Conservation (phyloP, 2,329 filamentous ascomycete species). For the Stylonectria norvegica region DNA sequence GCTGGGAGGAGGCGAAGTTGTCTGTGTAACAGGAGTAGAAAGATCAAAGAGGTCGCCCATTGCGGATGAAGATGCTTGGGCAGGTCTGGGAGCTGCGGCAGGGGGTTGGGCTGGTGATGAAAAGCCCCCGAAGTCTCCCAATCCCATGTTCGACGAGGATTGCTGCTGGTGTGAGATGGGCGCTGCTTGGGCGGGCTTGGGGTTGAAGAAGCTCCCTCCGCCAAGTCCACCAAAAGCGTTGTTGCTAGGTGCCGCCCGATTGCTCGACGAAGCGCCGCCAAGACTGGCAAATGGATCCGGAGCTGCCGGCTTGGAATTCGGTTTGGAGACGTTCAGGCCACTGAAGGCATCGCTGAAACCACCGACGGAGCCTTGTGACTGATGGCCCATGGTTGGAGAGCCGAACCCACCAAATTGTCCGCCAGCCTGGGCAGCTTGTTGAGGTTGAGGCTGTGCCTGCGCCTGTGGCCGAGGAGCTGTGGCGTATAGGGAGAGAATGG, state of each 20-base stretch:
- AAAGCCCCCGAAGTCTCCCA: slow-evolving; percentile 65
- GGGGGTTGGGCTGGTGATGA: slow-evolving; percentile 41
- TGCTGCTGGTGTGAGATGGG: slow-evolving; percentile 48
- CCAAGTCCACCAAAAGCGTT: slow-evolving; percentile 52
- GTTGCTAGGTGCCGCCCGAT: slow-evolving; percentile 34
- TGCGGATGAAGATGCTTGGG: slow-evolving; percentile 50
- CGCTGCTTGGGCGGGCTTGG: slow-evolving; percentile 59
- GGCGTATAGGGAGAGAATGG: slow-evolving; percentile 91
- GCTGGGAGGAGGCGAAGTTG: slow-evolving; percentile 42
- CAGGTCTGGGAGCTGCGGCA: slow-evolving; percentile 39
- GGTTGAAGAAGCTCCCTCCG: slow-evolving; percentile 82
- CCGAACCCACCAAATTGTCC: slow-evolving; percentile 66
- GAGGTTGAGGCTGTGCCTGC: slow-evolving; percentile 52
- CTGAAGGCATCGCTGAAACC: slow-evolving; percentile 75
- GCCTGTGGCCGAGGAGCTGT: slow-evolving; percentile 75
- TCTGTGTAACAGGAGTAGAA: slow-evolving; percentile 49
- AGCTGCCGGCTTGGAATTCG: slow-evolving; percentile 41
- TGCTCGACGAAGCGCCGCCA: slow-evolving; percentile 35
- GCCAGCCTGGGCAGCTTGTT: slow-evolving; percentile 48
- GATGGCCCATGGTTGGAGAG: slow-evolving; percentile 52
- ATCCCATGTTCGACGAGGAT: slow-evolving; percentile 56
- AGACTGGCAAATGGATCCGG: slow-evolving; percentile 61
- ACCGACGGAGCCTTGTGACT: slow-evolving; percentile 49
- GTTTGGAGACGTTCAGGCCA: slow-evolving; percentile 43
- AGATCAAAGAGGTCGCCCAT: slow-evolving; percentile 84